Evolutionary conservation across 2,329 filamentous ascomycete species (phyloP), one percentile per base, ranked within the genome.

Genomic region (Aspergillus sergii): DNA sequence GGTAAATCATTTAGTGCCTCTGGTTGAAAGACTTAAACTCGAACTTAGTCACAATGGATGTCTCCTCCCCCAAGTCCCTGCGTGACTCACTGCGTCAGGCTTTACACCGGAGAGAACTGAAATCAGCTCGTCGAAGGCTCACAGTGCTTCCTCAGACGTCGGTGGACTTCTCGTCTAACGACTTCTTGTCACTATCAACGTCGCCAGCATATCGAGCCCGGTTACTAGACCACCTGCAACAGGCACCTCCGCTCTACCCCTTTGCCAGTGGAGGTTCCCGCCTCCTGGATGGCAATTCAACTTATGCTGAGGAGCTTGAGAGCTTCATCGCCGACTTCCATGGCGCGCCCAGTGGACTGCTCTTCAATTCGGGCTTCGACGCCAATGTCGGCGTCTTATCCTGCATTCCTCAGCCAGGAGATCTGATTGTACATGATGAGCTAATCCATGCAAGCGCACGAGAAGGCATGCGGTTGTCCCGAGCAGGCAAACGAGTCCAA

Each of bases 391-490:
- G 87, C 0, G 79, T 91, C 1, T 84, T 90, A n/a, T 79, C 83
- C 2, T 86, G 84, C 60, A 79, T 88, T 1, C 87, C 88, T 1
- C 87, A 88, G 65, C 79, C 78, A 0, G 86, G 84, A 0, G 89
- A 91, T 73, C 69, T 84, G 1, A 82, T 95, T 26, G 73, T 95
- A 0, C 90, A 91, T 68, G 92, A 94, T 70, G 90, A 90, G 72
- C 81, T 90, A 36, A 88, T 94, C 16, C 92, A 94, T 69, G 92
- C 92, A 0, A 93, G 90, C 68, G 86, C 89, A 1, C 91, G 93
- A 63, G 91, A 94, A 73, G 92, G 91, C 0, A 92, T 94, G 89
- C 82, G 83, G 21, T 69, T 89, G 23, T 88, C 87, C 8, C 83
- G 89, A 1, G 88, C 87, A 0, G 76, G 70, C 0, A 75, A 69